Percentiles rank a stretch among this genome's conserved stretches.
These are phyloP conservation scores for Gamsiella multidivaricata DNA, from an alignment of 192 early-diverging fungal genomes.

Conservation along the genomic window DNA sequence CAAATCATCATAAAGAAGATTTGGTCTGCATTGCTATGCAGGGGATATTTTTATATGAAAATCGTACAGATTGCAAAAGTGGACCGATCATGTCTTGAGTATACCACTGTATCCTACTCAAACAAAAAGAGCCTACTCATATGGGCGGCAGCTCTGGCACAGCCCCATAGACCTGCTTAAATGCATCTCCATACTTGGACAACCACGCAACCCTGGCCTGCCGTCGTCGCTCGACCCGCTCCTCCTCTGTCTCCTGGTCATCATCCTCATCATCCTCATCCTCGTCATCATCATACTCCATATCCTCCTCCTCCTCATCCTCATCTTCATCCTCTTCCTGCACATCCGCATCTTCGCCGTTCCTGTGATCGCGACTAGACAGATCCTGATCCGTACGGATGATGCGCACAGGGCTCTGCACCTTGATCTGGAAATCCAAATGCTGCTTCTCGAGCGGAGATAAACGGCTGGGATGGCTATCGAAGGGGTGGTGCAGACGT, in stretches of 20 bases:
- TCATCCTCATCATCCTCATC: constrained; percentile 26
- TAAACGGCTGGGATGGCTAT: constrained; percentile 38
- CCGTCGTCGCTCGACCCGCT: constrained; percentile 37
- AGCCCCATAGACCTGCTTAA: constrained; percentile 48
- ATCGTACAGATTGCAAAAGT: background rate
- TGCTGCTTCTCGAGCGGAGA: constrained; percentile 34
- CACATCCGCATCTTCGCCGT: constrained; percentile 5
- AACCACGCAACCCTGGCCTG: constrained; percentile 37
- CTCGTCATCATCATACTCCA: constrained; percentile 17
- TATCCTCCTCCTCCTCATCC: constrained; percentile 5
- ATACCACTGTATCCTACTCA: background rate
- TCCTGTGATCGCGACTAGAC: background rate
- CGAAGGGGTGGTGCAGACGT: constrained; percentile 29
- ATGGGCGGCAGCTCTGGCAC: constrained; percentile 45
- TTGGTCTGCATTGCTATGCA: no score
- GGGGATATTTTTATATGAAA: no score
- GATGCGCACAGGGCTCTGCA: background rate
- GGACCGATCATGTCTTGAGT: no score
- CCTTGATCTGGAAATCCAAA: constrained; percentile 21
- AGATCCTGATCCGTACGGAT: background rate
- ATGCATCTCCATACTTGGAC: constrained; percentile 48
- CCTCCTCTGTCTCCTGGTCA: constrained; percentile 26
- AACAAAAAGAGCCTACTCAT: background rate
- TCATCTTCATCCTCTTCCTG: constrained; percentile 9
- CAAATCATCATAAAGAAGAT: no score